phyloP scores from a whole-genome alignment of 2,329 filamentous ascomycete genomes.

The Neodidymelliopsis sp. region DNA sequence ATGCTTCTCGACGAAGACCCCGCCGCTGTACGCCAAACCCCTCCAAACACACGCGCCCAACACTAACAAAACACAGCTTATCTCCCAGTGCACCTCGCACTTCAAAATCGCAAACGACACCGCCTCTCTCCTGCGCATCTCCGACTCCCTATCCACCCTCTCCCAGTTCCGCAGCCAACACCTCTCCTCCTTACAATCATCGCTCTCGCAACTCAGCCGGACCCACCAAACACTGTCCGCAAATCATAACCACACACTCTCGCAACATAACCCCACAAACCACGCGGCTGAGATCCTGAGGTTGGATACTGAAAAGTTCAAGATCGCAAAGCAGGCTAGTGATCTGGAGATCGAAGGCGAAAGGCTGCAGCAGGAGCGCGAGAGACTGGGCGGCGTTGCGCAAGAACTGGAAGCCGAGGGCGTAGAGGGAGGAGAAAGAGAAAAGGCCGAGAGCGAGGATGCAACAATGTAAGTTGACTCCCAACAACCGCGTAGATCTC shows the following conservation, averaged over 20 bases:
- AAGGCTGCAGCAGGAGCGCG: slow-evolving; percentile 79
- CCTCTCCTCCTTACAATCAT: slow-evolving; percentile 54
- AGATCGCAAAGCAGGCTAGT: slow-evolving; percentile 86
- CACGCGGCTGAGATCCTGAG: slow-evolving; percentile 86
- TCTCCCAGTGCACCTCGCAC: slow-evolving; percentile 89
- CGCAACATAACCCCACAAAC: slow-evolving; percentile 76
- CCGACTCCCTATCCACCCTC: slow-evolving; percentile 83
- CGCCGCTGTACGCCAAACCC: slow-evolving; percentile 68
- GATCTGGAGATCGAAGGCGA: slow-evolving; percentile 96
- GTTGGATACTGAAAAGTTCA: slow-evolving; percentile 93
- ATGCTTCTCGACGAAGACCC: slow-evolving; percentile 97
- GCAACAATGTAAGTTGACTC: slow-evolving; percentile 55
- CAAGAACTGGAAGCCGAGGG: slow-evolving; percentile 88
- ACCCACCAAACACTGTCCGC: slow-evolving; percentile 76
- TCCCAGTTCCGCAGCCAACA: slow-evolving; percentile 82
- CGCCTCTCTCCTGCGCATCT: slow-evolving; percentile 80
- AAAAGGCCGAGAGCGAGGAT: slow-evolving; percentile 57
- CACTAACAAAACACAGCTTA: slow-evolving; percentile 67
- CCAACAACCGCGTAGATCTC: too few species aligned
- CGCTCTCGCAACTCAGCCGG: slow-evolving; percentile 69
- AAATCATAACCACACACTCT: slow-evolving; percentile 78
- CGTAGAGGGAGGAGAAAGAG: slow-evolving; percentile 73
- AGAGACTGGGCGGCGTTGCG: slow-evolving; percentile 75
- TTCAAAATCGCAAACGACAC: slow-evolving; percentile 96
- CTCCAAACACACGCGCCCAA: slow-evolving; percentile 4